Evolutionary conservation across 441 rosid genomes (phyloP).

Genomic region (Gossypium trilobum): DNA sequence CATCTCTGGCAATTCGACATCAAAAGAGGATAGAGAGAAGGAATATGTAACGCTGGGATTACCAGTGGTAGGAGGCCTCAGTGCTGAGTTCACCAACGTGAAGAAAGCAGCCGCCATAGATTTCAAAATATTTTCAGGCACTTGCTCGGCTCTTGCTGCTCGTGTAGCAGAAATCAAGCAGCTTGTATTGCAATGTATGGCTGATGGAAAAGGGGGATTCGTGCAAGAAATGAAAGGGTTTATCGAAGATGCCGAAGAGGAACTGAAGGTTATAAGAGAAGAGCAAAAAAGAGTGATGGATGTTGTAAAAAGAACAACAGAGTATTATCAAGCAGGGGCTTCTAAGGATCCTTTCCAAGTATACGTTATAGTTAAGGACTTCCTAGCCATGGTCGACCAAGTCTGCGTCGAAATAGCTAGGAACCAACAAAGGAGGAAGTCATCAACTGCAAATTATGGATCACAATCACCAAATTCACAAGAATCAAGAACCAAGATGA

Average conservation of each 20-base stretch:
- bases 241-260: slow-evolving; percentile 49
- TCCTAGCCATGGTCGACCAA: slow-evolving; percentile 68
- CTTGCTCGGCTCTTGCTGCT: slow-evolving; percentile 38
- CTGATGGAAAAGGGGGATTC: slow-evolving; percentile 40
- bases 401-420: slow-evolving; percentile 63
- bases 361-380: slow-evolving; percentile 65
- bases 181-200: slow-evolving; percentile 27
- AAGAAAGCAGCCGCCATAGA: slow-evolving; percentile 70
- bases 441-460: slow-evolving; percentile 21
- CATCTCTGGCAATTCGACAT: slow-evolving; percentile 12
- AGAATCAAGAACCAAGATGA: slow-evolving; percentile 33
- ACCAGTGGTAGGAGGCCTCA: slow-evolving; percentile 71
- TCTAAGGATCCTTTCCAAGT: slow-evolving; percentile 54
- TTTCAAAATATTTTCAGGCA: slow-evolving; percentile 38
- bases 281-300: slow-evolving; percentile 56
- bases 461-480: slow-evolving; percentile 28
- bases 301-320: slow-evolving; percentile 55
- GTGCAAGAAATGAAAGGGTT: slow-evolving; percentile 52
- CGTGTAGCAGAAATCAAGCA: slow-evolving; percentile 38
- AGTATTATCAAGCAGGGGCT: slow-evolving; percentile 70
- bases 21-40: slow-evolving; percentile 49
- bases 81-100: slow-evolving; percentile 58
- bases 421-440: slow-evolving; percentile 45
- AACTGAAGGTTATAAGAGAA: slow-evolving; percentile 33
- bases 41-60: slow-evolving; percentile 69